Conservation (phyloP, 2,329 filamentous ascomycete species). For the Pseudopithomyces maydicus region DNA sequence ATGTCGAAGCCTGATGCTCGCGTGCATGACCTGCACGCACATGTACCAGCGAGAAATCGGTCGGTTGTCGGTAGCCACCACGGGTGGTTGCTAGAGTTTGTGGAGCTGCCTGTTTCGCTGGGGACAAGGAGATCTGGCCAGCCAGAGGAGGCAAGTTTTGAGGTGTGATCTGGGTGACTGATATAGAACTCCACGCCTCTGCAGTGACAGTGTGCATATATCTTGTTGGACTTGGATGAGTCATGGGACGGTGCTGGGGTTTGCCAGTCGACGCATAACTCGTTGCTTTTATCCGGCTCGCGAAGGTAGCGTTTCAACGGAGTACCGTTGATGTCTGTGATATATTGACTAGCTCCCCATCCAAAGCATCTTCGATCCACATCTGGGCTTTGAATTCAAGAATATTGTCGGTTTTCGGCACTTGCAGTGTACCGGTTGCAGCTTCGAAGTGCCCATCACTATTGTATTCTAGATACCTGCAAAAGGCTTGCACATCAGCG, state of each 20-base stretch:
- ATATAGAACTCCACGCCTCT: slow-evolving; percentile 52
- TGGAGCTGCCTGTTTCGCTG: slow-evolving; percentile 13
- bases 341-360: slow-evolving; percentile 59
- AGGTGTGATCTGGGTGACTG: slow-evolving; percentile 30
- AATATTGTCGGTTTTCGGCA: slow-evolving; percentile 40
- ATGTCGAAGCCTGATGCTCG: slow-evolving; percentile 50
- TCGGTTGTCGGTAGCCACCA: slow-evolving; percentile 42
- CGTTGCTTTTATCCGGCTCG: slow-evolving; percentile 23
- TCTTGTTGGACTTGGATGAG: slow-evolving; percentile 16
- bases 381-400: slow-evolving; percentile 45
- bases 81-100: slow-evolving; percentile 19
- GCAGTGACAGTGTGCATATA: slow-evolving; percentile 54
- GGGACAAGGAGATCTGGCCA: slow-evolving; percentile 47
- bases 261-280: slow-evolving; percentile 30
- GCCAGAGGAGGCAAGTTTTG: slow-evolving; percentile 40
- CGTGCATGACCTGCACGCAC: slow-evolving; percentile 56
- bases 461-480: slow-evolving; percentile 32
- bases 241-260: not conserved
- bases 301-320: slow-evolving; percentile 19
- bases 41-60: slow-evolving; percentile 48
- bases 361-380: slow-evolving; percentile 56
- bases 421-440: slow-evolving; percentile 48
- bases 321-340: slow-evolving; percentile 43
- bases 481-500: too few relatives aligned
- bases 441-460: slow-evolving; percentile 40